phyloP scores from a whole-genome alignment of 495 filamentous ascomycete species.

The Hypoxylon lienhwacheense region DNA sequence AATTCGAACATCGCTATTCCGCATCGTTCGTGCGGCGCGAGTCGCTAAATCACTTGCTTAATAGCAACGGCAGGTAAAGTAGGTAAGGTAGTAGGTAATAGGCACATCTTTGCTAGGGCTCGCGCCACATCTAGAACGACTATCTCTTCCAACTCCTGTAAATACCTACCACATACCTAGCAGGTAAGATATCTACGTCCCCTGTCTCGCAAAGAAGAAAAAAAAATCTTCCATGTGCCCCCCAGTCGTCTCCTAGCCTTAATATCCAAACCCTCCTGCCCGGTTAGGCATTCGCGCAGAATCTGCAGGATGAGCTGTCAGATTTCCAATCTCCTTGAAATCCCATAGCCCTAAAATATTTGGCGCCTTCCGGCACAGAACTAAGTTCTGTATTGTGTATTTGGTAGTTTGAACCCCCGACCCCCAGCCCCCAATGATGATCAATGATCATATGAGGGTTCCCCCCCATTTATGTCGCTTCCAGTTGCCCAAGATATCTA shows the following conservation, averaged over 20 bases:
- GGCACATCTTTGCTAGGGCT: conserved; percentile 5
- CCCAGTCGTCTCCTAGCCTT: background rate
- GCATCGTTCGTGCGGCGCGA: no score
- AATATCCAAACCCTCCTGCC: conserved; percentile 4
- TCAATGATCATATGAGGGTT: background rate
- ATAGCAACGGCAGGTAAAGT: no score
- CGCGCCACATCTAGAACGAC: conserved; percentile 9
- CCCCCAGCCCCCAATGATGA: no score
- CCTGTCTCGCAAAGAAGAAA: background rate
- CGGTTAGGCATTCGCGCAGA: conserved; percentile 27
- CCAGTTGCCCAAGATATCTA: conserved; percentile 10
- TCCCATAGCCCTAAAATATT: conserved; percentile 1
- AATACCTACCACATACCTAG: no score
- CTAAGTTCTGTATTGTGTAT: conserved; percentile 5
- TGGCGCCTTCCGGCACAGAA: conserved; percentile 11
- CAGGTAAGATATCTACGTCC: conserved; percentile 1
- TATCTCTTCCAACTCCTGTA: no score
- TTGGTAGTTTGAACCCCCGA: no score
- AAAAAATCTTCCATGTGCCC: background rate
- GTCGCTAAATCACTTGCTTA: conserved; percentile 20
- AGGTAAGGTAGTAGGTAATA: no score
- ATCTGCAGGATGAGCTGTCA: conserved; percentile 16
- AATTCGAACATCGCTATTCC: conserved; percentile 6
- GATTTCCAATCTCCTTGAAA: conserved; percentile 1
- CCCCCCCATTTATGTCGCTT: conserved; percentile 3